phyloP scores from a whole-genome alignment of 352 stramenopile species.

The Phytopythium oedochilum region DNA sequence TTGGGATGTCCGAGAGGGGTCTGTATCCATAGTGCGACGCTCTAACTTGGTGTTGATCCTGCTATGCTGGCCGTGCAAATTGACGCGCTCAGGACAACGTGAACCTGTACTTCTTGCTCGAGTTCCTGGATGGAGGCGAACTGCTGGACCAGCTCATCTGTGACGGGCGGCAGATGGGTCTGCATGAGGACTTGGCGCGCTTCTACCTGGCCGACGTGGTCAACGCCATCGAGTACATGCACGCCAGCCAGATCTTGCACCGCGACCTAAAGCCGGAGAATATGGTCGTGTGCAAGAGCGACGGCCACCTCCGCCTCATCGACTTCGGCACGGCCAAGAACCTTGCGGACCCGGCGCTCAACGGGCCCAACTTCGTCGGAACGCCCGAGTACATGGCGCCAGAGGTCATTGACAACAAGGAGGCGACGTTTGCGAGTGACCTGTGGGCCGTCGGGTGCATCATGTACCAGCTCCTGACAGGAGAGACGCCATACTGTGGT shows the following conservation, averaged over 20 bases:
- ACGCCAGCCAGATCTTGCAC: constrained; percentile 91
- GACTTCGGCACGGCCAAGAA: constrained; percentile 87
- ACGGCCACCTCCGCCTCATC: constrained; percentile 69
- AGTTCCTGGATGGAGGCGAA: constrained; percentile 90
- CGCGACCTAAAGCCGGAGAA: constrained; percentile 95
- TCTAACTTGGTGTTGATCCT: background rate
- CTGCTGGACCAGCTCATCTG: constrained; percentile 90
- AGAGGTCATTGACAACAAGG: constrained; percentile 82
- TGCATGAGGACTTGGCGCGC: constrained; percentile 68
- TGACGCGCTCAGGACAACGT: constrained; percentile 65
- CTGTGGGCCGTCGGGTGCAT: constrained; percentile 82
- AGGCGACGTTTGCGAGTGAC: constrained; percentile 51
- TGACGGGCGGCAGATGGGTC: constrained; percentile 64
- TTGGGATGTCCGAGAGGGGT: background rate
- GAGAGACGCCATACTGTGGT: constrained; percentile 75
- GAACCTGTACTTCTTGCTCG: constrained; percentile 96
- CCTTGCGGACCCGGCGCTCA: constrained; percentile 42
- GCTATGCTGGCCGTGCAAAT: background rate
- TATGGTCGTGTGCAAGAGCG: constrained; percentile 79
- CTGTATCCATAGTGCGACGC: background rate
- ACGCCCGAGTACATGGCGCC: constrained; percentile 87
- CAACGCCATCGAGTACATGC: constrained; percentile 92
- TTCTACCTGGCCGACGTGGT: constrained; percentile 90
- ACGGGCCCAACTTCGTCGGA: constrained; percentile 86
- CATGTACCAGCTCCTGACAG: constrained; percentile 67